A percentile compares a stretch with the other conserved stretches of the same genome.
These are phyloP conservation scores for Endogone sp. DNA, from an alignment of 192 early-diverging fungal species.

Conservation along the genomic window DNA sequence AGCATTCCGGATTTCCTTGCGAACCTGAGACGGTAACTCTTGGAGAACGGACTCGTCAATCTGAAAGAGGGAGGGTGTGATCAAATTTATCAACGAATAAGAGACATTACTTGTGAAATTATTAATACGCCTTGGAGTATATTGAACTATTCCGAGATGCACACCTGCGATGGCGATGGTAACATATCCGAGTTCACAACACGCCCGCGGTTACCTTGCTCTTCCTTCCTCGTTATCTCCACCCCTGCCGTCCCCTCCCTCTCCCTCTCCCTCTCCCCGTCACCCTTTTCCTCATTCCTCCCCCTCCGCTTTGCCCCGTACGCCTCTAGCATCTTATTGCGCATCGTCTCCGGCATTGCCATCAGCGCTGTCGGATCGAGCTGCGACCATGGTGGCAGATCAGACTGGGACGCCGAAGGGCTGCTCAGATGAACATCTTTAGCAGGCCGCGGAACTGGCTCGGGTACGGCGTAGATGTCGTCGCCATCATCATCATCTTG, in stretches of 20 bases:
- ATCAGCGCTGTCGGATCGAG: constrained; percentile 35
- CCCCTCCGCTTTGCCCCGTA: constrained; percentile 5
- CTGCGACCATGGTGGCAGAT: constrained; percentile 42
- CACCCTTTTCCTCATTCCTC: neutral
- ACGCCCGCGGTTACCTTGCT: neutral
- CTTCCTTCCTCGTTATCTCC: neutral
- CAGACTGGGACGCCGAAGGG: neutral
- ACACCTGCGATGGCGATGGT: neutral
- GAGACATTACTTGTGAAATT: no score
- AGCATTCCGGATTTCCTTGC: constrained; percentile 29
- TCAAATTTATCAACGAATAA: no score
- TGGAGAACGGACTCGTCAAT: constrained; percentile 25
- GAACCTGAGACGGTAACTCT: constrained; percentile 24
- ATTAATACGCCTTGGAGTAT: no score
- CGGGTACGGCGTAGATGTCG: no score
- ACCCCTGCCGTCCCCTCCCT: constrained; percentile 10
- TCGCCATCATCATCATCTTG: neutral
- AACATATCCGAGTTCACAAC: neutral
- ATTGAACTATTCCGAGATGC: neutral
- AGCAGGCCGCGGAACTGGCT: neutral
- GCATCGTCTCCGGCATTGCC: constrained; percentile 29
- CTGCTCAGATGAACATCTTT: neutral
- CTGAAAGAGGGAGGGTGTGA: neutral
- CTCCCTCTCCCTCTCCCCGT: constrained; percentile 7
- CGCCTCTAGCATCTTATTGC: constrained; percentile 17